phyloP scores from a whole-genome alignment of 768 basidiomycete genomes.

The Royoungia palumana region DNA sequence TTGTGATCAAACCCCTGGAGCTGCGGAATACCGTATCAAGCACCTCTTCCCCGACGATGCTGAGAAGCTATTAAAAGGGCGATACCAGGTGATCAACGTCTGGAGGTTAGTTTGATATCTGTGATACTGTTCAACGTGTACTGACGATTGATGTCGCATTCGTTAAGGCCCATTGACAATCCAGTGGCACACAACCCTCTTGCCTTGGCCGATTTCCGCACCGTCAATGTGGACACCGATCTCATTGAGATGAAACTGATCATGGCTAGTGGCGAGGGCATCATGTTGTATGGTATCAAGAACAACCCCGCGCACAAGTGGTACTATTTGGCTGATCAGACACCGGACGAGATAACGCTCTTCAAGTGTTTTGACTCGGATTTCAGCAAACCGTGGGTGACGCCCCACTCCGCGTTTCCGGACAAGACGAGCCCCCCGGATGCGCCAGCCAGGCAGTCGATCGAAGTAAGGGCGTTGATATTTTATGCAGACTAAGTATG shows the following conservation, averaged over 20 bases:
- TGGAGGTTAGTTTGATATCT: slow-evolving; percentile 30
- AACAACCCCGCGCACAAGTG: slow-evolving; percentile 35
- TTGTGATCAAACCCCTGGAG: slow-evolving; percentile 39
- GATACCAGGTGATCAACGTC: slow-evolving; percentile 42
- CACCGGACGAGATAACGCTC: slow-evolving; percentile 36
- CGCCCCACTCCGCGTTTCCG: slow-evolving; percentile 39
- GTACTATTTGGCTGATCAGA: slow-evolving; percentile 38
- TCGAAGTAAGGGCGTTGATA: slow-evolving; percentile 39
- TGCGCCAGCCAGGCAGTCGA: slow-evolving; percentile 37
- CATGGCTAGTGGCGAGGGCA: slow-evolving; percentile 31
- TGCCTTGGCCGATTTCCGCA: slow-evolving; percentile 37
- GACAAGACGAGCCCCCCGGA: slow-evolving; percentile 32
- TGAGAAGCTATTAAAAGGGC: slow-evolving; percentile 36
- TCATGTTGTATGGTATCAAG: slow-evolving; percentile 32
- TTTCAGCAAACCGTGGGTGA: slow-evolving; percentile 31
- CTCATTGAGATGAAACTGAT: slow-evolving; percentile 34
- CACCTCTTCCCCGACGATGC: slow-evolving; percentile 38
- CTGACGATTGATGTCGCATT: neutral
- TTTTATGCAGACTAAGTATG: slow-evolving; percentile 33
- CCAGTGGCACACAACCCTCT: slow-evolving; percentile 36
- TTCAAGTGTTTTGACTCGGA: slow-evolving; percentile 45
- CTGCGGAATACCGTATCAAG: slow-evolving; percentile 33
- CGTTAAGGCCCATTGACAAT: slow-evolving; percentile 30
- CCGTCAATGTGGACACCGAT: slow-evolving; percentile 32
- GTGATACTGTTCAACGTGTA: neutral